A percentile compares a stretch with the other conserved stretches of the same genome.
phyloP scores from a whole-genome alignment of 805 yeast genomes.

The Maudiozyma turicensis region DNA sequence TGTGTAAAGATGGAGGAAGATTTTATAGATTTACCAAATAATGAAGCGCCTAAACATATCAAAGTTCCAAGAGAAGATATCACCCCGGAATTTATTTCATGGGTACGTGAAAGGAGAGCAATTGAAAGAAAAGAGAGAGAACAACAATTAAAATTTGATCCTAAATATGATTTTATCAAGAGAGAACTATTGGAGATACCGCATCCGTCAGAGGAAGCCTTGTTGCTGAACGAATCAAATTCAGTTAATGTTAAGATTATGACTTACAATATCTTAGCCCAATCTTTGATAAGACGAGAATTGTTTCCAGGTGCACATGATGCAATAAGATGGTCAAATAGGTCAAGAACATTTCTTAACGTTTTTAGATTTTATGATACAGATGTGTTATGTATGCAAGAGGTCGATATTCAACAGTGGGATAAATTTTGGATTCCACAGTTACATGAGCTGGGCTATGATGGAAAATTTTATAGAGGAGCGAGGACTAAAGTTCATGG shows the following conservation, averaged over 20 bases:
- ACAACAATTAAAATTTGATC: neutral
- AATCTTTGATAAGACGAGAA: slow-evolving; percentile 65
- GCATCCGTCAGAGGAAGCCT: neutral
- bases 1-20: neutral
- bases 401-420: slow-evolving; percentile 62
- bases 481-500: slow-evolving; percentile 59
- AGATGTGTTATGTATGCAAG: slow-evolving; percentile 75
- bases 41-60: slow-evolving; percentile 2
- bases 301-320: slow-evolving; percentile 71
- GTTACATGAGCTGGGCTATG: slow-evolving; percentile 44
- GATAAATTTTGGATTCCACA: slow-evolving; percentile 53
- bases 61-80: slow-evolving; percentile 3
- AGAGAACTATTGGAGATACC: slow-evolving; percentile 15
- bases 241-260: slow-evolving; percentile 40
- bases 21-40: neutral
- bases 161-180: slow-evolving; percentile 11
- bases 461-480: slow-evolving; percentile 41
- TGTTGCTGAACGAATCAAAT: neutral
- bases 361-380: slow-evolving; percentile 62
- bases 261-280: slow-evolving; percentile 80
- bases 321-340: slow-evolving; percentile 65
- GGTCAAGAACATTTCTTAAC: slow-evolving; percentile 52
- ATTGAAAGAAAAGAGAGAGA: slow-evolving; percentile 34
- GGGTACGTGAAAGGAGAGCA: slow-evolving; percentile 26
- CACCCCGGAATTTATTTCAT: slow-evolving; percentile 5